Evolutionary conservation across 192 early-diverging fungal species (phyloP).

Genomic region (Nowakowskiella sp.): DNA sequence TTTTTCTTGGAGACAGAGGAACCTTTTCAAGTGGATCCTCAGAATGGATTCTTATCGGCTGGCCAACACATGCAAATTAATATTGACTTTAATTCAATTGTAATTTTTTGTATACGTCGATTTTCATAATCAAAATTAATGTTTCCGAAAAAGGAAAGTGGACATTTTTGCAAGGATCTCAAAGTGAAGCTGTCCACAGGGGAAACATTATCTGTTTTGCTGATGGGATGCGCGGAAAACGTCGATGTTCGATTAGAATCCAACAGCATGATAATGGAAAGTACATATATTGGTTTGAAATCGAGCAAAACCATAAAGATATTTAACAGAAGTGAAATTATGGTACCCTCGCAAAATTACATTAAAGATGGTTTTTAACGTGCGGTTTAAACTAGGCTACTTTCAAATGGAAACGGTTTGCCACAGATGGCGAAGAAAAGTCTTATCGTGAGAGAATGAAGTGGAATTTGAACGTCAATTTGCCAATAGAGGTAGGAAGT

Average conservation of each 20-base stretch:
- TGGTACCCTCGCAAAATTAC: constrained; percentile 25
- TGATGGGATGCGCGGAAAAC: constrained; percentile 40
- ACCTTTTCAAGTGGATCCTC: constrained; percentile 37
- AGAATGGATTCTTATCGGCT: constrained; percentile 29
- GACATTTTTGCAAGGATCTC: constrained; percentile 31
- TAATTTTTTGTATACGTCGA: constrained; percentile 11
- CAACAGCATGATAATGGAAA: constrained; percentile 32
- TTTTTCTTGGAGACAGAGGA: constrained; percentile 24
- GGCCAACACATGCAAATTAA: constrained; percentile 41
- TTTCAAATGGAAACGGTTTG: constrained; percentile 48
- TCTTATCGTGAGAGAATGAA: constrained; percentile 19
- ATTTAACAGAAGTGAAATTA: constrained; percentile 39
- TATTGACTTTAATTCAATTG: constrained; percentile 38
- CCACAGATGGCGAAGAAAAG: constrained; percentile 36
- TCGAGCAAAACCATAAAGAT: constrained; percentile 38
- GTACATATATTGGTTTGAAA: constrained; percentile 43
- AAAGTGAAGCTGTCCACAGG: constrained; percentile 43
- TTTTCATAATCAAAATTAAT: constrained; percentile 3
- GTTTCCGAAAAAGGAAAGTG: constrained; percentile 19
- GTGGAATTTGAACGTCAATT: constrained; percentile 16
- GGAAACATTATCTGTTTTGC: constrained; percentile 25
- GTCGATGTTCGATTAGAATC: constrained; percentile 48
- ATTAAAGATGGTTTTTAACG: neutral
- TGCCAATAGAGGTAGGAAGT: constrained; percentile 28
- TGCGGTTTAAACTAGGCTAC: constrained; percentile 21